Conservation (phyloP, 148 eudicot genomes). For the Chenopodium album region DNA sequence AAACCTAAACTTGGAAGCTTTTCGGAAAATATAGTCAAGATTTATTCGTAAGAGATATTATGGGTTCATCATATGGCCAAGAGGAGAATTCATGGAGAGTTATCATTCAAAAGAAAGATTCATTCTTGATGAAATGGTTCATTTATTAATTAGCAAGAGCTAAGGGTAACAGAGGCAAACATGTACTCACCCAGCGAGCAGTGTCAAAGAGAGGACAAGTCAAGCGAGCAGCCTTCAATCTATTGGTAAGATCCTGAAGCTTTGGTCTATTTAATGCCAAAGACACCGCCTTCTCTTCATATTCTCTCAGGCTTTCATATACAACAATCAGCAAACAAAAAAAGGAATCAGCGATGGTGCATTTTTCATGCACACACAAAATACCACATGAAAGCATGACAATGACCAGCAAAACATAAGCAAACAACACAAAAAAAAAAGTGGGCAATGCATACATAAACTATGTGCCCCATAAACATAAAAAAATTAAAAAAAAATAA, state of each 20-base stretch:
- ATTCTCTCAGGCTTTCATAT: constrained; percentile 63
- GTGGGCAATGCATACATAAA: not conserved
- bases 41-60: not conserved
- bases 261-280: constrained; percentile 67
- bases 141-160: not conserved
- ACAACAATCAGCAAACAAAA: constrained; percentile 14
- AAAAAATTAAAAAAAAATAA: not conserved
- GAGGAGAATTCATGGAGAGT: too few relatives aligned
- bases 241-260: constrained; percentile 70
- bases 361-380: not conserved
- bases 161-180: not conserved
- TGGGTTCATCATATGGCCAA: too few relatives aligned
- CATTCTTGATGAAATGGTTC: not conserved
- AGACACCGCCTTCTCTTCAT: constrained; percentile 83
- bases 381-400: not conserved
- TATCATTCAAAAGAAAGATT: too few relatives aligned
- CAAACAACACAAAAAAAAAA: not conserved
- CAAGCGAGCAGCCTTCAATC: constrained; percentile 76
- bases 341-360: constrained; percentile 15
- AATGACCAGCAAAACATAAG: not conserved
- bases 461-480: too few relatives aligned
- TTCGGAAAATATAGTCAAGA: not conserved
- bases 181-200: constrained; percentile 78
- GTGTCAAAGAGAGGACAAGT: constrained; percentile 96
- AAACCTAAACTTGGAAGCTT: not conserved